Base-by-base conservation (phyloP, 2,329 filamentous ascomycete genomes). In the Alternaria gansuensis region DNA sequence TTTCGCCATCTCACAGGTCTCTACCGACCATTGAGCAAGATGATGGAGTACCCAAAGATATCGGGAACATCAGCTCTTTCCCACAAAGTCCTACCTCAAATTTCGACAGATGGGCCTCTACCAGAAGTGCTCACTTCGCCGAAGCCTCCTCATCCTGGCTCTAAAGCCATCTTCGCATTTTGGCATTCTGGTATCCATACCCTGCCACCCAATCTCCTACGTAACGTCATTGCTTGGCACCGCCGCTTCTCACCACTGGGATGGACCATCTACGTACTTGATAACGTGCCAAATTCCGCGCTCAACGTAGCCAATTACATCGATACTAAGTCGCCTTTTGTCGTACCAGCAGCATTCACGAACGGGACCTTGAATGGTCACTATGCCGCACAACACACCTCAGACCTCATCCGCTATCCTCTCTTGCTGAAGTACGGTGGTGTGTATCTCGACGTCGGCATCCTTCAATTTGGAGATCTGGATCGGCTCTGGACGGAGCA, bases 161-260 rank as follows among this genome's bases (percentile, higher is more conserved):
- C 81, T 44, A 86, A 86, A 68, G 85, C 85, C 46, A 75, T 87
- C 26, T 87, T 84, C 80, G 84, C 85, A 67, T 87, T 85, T 74
- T 87, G 85, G 85, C 79, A 86, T 68, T 74, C 73, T 3, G 84
- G 84, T 28, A 83, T 80, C 64, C 41, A 63, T 3, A 73, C 71
- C 26, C 82, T 87, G 79, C 82, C 84, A 56, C 77, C 78, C 0
- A 86, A 85, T 68, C 78, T 81, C 4, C 75, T 82, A 57, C 83
- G 85, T 39, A 86, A 82, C 59, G 76, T 87, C 28, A 78, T 83
- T 39, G 78, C 82, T 51, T 87, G 83, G 80, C 77, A 86, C 65
- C 79, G 84, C 2, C 81, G 84, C n/a, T 80, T 85, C 53, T 77
- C 79, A 0, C 79, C 77, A 43, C 72, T 77, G 21, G 84, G 84